Percentiles rank a stretch among this genome's conserved stretches.
Conservation (phyloP, 1,284 basidiomycete genomes). For the Cutaneotrichosporon spelunceum region DNA sequence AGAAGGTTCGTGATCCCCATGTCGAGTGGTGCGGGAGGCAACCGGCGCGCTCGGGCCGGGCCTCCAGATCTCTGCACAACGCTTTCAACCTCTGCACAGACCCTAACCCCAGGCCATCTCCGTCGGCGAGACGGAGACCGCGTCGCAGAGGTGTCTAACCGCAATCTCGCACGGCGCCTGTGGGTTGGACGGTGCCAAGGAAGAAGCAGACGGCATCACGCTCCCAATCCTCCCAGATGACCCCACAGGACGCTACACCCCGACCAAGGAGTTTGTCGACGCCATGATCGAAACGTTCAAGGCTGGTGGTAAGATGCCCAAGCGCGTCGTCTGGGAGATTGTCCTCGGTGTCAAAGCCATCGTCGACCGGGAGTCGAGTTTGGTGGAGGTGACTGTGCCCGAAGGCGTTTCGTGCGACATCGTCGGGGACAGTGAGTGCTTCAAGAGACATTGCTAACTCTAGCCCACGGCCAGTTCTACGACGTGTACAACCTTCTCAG, state of each 20-base stretch:
- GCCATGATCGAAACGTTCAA: conserved; percentile 91
- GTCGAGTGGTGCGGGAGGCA: neutral
- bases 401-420: conserved; percentile 83
- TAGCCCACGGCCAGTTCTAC: conserved; percentile 68
- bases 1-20: conserved; percentile 61
- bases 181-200: conserved; percentile 37
- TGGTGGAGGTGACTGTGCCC: conserved; percentile 74
- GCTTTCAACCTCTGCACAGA: neutral
- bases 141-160: conserved; percentile 67
- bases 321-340: conserved; percentile 93
- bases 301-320: conserved; percentile 70
- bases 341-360: conserved; percentile 73
- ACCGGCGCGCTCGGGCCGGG: neutral
- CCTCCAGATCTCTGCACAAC: neutral
- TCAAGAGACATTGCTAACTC: neutral
- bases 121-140: conserved; percentile 75
- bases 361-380: conserved; percentile 71
- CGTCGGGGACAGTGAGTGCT: conserved; percentile 69
- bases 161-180: conserved; percentile 72
- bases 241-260: conserved; percentile 56
- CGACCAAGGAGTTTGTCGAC: conserved; percentile 74
- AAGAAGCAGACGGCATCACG: conserved; percentile 55
- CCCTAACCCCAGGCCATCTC: conserved; percentile 68
- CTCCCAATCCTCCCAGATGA: conserved; percentile 61
- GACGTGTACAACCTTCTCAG: conserved; percentile 85